Base-by-base conservation (phyloP, 441 rosid genomes). In the Metrosideros polymorpha region DNA sequence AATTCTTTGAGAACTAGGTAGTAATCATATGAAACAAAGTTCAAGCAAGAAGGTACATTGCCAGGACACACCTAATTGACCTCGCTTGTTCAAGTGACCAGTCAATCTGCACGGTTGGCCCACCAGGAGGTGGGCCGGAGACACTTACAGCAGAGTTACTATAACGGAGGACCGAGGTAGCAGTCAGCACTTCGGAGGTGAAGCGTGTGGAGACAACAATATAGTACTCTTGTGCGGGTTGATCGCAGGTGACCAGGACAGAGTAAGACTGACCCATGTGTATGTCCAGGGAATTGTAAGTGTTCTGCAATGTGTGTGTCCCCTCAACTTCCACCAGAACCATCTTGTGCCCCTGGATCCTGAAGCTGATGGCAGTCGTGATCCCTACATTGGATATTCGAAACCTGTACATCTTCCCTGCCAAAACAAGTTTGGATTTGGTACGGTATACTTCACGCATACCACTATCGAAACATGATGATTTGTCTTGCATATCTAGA, bases 291-390 rank as follows among this genome's bases (percentile, higher is more conserved):
- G 88, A 84, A 32, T 56, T 51, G 4, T 87, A 87, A 10, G 88
- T 87, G 77, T 84, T 87, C 76, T 87, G 88, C n/a, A 87, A 77
- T 1, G 88, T 87, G 30, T 87, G 88, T 32, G 85, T 75, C 32
- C 88, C 88, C 56, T 87, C 88, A 9, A 87, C 88, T 75, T 87
- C 88, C n/a, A 87, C 88, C 15, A 87, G 86, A 10, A 66, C 57
- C 88, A 87, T 87, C 77, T 56, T 84, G 86, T 87, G 88, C 50
- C 88, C 88, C 66, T 87, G 86, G 84, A 87, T 87, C 39, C 88
- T 56, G 77, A 87, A 84, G 66, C 84, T 87, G 86, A 87, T 75
- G 52, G 88, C 84, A 24, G 86, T 84, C 7, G 86, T 25, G 7
- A 54, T 84, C 50, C 88, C 88, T 7, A 87, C 86, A 3, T 87